Conservation (phyloP, 176 grass and related monocot genomes). For the Thinopyrum elongatum region DNA sequence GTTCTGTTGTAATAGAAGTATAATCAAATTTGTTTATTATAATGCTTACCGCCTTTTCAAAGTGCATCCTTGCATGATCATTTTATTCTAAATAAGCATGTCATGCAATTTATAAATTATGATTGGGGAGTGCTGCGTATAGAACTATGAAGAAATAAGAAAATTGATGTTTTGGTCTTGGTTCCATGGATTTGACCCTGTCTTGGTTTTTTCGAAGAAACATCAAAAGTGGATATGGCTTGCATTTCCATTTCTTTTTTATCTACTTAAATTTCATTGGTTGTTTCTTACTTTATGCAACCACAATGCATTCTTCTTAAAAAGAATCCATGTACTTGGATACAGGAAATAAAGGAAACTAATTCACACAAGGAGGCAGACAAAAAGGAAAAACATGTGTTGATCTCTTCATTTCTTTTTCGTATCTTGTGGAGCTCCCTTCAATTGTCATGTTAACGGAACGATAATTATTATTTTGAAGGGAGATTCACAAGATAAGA, state of each 20-base stretch:
- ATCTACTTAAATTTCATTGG: not conserved
- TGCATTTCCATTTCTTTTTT: not conserved
- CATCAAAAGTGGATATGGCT: not conserved
- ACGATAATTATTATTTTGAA: too few relatives aligned
- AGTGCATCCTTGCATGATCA: too few relatives aligned
- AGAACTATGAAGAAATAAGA: not conserved
- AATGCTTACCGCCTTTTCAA: too few relatives aligned
- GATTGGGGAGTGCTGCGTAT: too few relatives aligned
- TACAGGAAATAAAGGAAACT: constrained; percentile 40
- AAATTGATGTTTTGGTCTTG: not conserved
- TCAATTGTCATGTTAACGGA: too few relatives aligned
- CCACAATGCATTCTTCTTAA: constrained; percentile 5
- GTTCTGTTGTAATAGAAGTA: too few relatives aligned
- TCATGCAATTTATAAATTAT: too few relatives aligned
- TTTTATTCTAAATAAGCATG: too few relatives aligned
- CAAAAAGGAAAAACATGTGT: constrained; percentile 20
- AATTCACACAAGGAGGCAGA: constrained; percentile 20
- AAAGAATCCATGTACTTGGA: constrained; percentile 3
- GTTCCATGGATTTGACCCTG: not conserved
- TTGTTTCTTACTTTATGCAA: not conserved
- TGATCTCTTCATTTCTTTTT: too few relatives aligned
- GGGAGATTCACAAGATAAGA: too few relatives aligned
- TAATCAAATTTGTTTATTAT: too few relatives aligned
- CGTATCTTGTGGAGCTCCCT: too few relatives aligned
- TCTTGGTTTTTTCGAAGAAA: not conserved